Conservation (phyloP, 2,329 filamentous ascomycete species). For the Sclerotinia trifoliorum region DNA sequence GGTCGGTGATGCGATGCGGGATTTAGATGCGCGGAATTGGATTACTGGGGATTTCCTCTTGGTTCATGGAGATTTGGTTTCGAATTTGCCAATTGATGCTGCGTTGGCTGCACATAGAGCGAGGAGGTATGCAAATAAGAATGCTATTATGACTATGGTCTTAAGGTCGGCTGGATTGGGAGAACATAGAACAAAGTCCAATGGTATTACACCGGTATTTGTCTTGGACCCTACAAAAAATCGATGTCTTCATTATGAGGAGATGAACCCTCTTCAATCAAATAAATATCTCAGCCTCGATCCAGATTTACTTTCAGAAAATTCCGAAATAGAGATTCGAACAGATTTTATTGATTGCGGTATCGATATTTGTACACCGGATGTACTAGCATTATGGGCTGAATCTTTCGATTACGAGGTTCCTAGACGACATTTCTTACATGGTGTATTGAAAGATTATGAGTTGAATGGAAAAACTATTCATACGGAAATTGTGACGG, state of each 20-base stretch:
- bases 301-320: conserved; percentile 70
- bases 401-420: conserved; percentile 97
- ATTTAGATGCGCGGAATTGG: conserved; percentile 81
- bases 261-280: conserved; percentile 69
- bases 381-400: conserved; percentile 91
- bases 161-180: conserved; percentile 70
- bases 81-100: conserved; percentile 80
- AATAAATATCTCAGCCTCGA: conserved; percentile 71
- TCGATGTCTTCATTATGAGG: conserved; percentile 90
- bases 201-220: conserved; percentile 76
- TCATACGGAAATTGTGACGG: conserved; percentile 78
- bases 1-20: conserved; percentile 90
- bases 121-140: conserved; percentile 79
- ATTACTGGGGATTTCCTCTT: conserved; percentile 89
- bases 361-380: conserved; percentile 96
- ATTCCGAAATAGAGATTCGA: conserved; percentile 75
- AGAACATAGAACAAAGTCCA: conserved; percentile 73
- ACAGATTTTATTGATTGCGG: conserved; percentile 89
- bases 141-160: conserved; percentile 97
- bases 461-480: conserved; percentile 98
- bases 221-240: conserved; percentile 78
- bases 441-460: conserved; percentile 92
- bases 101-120: conserved; percentile 77
- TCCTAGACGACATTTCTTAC: conserved; percentile 82
- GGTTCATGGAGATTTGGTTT: conserved; percentile 89